Evolutionary conservation across 371 early-diverging fungal species (phyloP).

Genomic region (Mortierella sp.): DNA sequence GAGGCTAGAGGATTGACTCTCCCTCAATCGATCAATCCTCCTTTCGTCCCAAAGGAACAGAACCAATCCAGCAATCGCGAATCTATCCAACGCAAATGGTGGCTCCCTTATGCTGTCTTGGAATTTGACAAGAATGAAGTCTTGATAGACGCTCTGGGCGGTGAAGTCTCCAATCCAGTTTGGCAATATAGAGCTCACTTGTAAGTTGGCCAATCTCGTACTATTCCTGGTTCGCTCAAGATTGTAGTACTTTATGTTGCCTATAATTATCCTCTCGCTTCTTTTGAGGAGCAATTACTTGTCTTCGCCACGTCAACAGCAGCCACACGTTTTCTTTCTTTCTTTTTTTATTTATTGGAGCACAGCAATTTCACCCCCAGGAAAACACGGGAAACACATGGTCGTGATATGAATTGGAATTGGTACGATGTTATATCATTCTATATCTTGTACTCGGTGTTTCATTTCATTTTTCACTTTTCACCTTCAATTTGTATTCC

Average conservation of each 20-base stretch:
- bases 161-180: constrained; percentile 78
- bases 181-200: constrained; percentile 92
- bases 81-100: constrained; percentile 80
- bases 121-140: constrained; percentile 97
- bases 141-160: constrained; percentile 83
- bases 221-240: neutral
- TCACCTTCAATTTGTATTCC: neutral
- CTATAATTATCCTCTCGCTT: constrained; percentile 2
- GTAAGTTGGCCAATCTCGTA: constrained; percentile 75
- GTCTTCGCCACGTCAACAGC: too few species aligned
- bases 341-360: constrained; percentile 1
- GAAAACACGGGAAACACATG: neutral
- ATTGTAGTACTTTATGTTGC: neutral
- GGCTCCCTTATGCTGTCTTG: constrained; percentile 89
- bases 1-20: constrained; percentile 82
- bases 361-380: constrained; percentile 5
- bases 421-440: too few species aligned
- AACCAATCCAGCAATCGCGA: constrained; percentile 68
- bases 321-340: neutral
- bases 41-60: constrained; percentile 58
- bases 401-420: too few species aligned
- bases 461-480: too few species aligned
- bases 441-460: too few species aligned
- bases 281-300: neutral
- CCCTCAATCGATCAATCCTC: constrained; percentile 61